phyloP scores from a whole-genome alignment of 31 red algal species.

The Odonthalia washingtoniensis region DNA sequence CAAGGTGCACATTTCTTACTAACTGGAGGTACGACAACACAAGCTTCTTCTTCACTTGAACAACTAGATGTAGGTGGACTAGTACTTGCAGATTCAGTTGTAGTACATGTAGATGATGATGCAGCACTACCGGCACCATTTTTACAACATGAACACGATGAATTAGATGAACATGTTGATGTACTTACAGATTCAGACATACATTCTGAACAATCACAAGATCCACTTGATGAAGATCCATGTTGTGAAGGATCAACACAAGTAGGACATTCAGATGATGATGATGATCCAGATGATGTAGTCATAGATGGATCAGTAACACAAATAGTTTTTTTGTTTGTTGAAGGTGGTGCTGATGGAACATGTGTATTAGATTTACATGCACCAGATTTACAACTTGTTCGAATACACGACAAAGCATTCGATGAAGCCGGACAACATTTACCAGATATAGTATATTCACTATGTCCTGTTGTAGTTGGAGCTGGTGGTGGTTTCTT shows the following conservation, averaged over 20 bases:
- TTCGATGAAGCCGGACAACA: neutral
- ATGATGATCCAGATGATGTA: neutral
- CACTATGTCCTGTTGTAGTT: neutral
- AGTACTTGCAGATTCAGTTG: too few species aligned
- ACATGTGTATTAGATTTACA: neutral
- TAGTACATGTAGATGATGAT: too few species aligned
- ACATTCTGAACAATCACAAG: neutral
- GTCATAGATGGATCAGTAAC: neutral
- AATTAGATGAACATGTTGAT: too few species aligned
- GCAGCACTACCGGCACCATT: too few species aligned
- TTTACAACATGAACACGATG: too few species aligned
- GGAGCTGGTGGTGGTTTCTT: neutral
- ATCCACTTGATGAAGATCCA: too few species aligned
- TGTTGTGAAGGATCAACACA: too few species aligned
- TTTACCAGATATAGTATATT: neutral
- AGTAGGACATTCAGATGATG: too few species aligned
- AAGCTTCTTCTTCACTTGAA: too few species aligned
- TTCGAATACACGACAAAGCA: neutral
- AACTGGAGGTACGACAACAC: too few species aligned
- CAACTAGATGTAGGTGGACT: too few species aligned
- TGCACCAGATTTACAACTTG: neutral
- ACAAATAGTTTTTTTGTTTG: neutral
- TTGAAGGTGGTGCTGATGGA: neutral
- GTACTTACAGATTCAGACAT: neutral
- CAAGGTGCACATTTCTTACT: too few species aligned